Base-by-base conservation (phyloP, 148 eudicot genomes). In the Cornus controversa region DNA sequence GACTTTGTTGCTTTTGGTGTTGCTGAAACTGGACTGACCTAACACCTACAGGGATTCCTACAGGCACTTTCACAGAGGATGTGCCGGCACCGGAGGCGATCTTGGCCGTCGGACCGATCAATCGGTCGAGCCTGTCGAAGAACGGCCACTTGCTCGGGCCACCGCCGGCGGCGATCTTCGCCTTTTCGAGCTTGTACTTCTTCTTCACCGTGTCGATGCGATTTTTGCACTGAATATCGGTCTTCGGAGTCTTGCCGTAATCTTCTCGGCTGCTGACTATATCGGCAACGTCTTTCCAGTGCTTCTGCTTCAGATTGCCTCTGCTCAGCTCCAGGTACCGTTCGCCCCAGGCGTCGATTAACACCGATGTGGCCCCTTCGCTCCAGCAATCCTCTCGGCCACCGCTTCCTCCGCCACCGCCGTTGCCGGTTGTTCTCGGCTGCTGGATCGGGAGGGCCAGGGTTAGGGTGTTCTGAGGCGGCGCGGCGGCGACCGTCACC, bases 301-400 rank as follows among this genome's bases (percentile, higher is more conserved):
- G 92, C 16, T 91, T 87, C 81, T 95, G 98, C 77, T 91, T 91
- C 68, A 95, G 81, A 75, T 95, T 95, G 5, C 98, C 98, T 31
- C 97, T 77, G 83, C 91, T 92, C 24, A 91, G 75, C 70, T 90
- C 90, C 70, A 90, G 22, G 75, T 92, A 91, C n/a, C 98, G 75
- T 47, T 95, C 98, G 0, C 98, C 98, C 98, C 98, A 95, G 0
- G 98, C 98, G 22, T 95, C 96, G 74, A 95, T 95, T 7, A 95
- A 75, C 69, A 91, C 89, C 28, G 89, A 81, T 16, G 98, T 95
- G 13, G 97, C 97, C 1, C 83, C 92, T 75, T 93, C 98, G 84
- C 96, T 95, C 98, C 98, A 95, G 76, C 97, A 91, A 64, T 95
- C 98, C 69, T 94, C 98, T 0, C 97, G 72, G 0, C 90, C 89